Evolutionary conservation across 306 rosid species (phyloP).

Genomic region (Prunus mira): DNA sequence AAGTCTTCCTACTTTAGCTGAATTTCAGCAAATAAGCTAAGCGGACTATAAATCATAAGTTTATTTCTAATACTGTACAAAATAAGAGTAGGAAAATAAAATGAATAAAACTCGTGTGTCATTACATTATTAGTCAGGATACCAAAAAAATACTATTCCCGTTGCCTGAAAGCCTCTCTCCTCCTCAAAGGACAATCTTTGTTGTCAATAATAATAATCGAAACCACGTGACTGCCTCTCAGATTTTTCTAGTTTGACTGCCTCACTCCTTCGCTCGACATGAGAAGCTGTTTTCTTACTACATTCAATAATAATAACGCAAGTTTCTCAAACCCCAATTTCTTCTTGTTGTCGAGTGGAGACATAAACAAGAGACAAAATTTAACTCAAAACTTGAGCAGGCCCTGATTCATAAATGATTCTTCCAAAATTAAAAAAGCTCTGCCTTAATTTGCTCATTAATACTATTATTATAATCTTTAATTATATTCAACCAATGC

Average conservation of each 20-base stretch:
- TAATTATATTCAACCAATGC: background rate
- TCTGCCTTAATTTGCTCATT: constrained; percentile 9
- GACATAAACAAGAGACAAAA: constrained; percentile 27
- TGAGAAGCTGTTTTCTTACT: background rate
- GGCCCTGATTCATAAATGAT: background rate
- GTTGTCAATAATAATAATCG: background rate
- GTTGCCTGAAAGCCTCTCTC: no score
- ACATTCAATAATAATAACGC: background rate
- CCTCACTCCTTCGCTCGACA: background rate
- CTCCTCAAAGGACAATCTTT: background rate
- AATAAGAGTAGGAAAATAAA: no score
- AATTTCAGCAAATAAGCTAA: background rate
- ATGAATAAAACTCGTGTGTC: no score
- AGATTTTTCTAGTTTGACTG: background rate
- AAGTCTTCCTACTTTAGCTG: no score
- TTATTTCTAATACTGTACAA: no score
- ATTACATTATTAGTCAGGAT: no score
- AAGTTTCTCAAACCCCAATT: background rate
- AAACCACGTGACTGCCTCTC: background rate
- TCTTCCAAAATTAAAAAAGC: background rate
- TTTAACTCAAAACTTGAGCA: background rate
- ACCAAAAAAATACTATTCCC: no score
- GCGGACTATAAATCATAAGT: background rate
- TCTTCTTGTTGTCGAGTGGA: background rate
- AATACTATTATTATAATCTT: background rate